Conservation (phyloP, 805 yeast genomes). For the Kodamaea fukazawae region DNA sequence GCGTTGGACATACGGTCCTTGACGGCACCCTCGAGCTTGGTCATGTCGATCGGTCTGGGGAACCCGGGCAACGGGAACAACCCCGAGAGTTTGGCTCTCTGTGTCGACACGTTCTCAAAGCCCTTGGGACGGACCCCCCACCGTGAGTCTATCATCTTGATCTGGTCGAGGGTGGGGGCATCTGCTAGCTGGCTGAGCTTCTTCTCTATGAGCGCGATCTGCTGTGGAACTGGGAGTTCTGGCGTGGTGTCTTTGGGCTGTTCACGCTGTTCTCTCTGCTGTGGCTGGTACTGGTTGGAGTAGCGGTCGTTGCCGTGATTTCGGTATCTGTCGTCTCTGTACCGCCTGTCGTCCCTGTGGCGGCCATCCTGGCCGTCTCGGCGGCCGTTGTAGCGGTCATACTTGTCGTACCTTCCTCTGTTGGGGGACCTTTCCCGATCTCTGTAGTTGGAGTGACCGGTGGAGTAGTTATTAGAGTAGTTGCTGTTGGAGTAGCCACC, state of each 20-base stretch:
- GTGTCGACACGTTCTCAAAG: slow-evolving; percentile 70
- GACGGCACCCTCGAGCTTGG: slow-evolving; percentile 39
- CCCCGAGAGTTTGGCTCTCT: slow-evolving; percentile 75
- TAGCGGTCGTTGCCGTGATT: slow-evolving; percentile 1
- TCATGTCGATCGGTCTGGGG: slow-evolving; percentile 44
- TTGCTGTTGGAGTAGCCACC: no score
- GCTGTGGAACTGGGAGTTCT: slow-evolving; percentile 9
- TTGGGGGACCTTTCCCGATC: slow-evolving; percentile 1
- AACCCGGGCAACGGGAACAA: slow-evolving; percentile 73
- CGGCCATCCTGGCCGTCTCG: not conserved
- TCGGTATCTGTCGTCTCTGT: slow-evolving; percentile 1
- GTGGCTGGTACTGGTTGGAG: slow-evolving; percentile 13
- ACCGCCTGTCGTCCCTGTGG: slow-evolving; percentile 1
- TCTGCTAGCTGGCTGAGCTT: slow-evolving; percentile 32
- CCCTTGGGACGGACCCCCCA: slow-evolving; percentile 78
- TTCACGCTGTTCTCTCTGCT: slow-evolving; percentile 17
- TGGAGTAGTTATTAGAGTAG: slow-evolving; percentile 4
- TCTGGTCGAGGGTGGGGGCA: slow-evolving; percentile 48
- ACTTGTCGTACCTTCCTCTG: not conserved
- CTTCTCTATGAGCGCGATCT: slow-evolving; percentile 21
- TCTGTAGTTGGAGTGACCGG: not conserved
- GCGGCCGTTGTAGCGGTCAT: not conserved
- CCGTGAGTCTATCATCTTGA: slow-evolving; percentile 48
- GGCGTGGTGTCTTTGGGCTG: slow-evolving; percentile 2
- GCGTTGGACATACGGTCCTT: slow-evolving; percentile 31